Evolutionary conservation across 2,329 filamentous ascomycete species (phyloP).

Genomic region (Podosphaera fusca): DNA sequence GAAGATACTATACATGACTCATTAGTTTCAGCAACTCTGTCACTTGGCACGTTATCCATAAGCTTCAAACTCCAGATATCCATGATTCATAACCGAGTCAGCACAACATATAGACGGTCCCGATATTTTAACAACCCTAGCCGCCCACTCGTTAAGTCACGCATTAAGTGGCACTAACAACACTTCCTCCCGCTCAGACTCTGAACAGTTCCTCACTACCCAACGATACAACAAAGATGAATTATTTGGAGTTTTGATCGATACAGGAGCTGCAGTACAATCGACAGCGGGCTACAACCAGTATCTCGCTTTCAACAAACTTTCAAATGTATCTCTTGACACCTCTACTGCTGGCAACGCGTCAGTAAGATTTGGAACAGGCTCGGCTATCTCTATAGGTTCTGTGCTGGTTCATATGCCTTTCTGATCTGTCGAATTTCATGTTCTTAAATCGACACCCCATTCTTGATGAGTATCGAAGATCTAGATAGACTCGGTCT

Average conservation of each 20-base stretch:
- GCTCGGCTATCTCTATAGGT: not conserved
- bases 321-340: not conserved
- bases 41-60: too few species aligned
- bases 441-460: slow-evolving; percentile 1
- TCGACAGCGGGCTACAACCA: not conserved
- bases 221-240: not conserved
- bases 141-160: too few species aligned
- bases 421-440: not conserved
- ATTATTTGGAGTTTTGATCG: slow-evolving; percentile 1
- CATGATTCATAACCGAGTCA: too few species aligned
- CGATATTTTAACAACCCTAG: not conserved
- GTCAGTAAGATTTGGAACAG: not conserved
- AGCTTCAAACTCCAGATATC: too few species aligned
- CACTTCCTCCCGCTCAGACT: too few species aligned
- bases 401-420: not conserved
- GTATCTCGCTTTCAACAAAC: not conserved
- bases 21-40: too few species aligned
- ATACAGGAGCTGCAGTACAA: not conserved
- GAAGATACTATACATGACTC: too few species aligned
- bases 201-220: too few species aligned
- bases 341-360: not conserved
- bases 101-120: not conserved
- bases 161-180: too few species aligned
- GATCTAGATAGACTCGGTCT: not conserved
- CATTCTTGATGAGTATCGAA: slow-evolving; percentile 1